phyloP scores from a whole-genome alignment of 345 rosid genomes.

The Xanthoceras sorbifolium region DNA sequence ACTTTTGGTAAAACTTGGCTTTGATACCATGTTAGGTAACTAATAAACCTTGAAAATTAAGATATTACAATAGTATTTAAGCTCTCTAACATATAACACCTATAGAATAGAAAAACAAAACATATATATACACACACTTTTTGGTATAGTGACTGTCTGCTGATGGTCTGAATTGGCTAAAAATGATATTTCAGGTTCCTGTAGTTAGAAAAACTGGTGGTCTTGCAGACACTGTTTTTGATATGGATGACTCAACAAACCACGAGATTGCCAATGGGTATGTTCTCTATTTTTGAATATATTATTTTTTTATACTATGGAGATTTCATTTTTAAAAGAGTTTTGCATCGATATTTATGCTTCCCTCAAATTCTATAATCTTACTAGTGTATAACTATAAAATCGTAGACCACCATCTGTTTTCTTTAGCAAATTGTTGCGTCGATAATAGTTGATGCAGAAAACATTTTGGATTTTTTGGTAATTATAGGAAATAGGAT shows the following conservation, averaged over 20 bases:
- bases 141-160: neutral
- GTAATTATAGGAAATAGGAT: too few species aligned
- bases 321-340: neutral
- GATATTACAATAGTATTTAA: too few species aligned
- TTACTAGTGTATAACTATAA: neutral
- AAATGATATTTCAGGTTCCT: constrained; percentile 44
- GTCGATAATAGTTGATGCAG: too few species aligned
- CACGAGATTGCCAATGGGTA: constrained; percentile 56
- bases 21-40: too few species aligned
- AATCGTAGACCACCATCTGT: neutral
- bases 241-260: constrained; percentile 48
- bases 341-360: neutral
- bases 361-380: neutral
- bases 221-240: constrained; percentile 62
- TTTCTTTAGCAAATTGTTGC: neutral
- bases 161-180: constrained; percentile 5
- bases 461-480: too few species aligned
- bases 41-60: too few species aligned
- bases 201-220: constrained; percentile 65
- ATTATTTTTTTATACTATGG: neutral
- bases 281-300: neutral
- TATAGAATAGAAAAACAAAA: neutral
- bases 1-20: too few species aligned
- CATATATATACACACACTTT: neutral
- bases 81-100: too few species aligned